These are phyloP conservation scores for Groenewaldozyma salmanticensis DNA, from an alignment of 805 yeast genomes.

Conservation along the genomic window DNA sequence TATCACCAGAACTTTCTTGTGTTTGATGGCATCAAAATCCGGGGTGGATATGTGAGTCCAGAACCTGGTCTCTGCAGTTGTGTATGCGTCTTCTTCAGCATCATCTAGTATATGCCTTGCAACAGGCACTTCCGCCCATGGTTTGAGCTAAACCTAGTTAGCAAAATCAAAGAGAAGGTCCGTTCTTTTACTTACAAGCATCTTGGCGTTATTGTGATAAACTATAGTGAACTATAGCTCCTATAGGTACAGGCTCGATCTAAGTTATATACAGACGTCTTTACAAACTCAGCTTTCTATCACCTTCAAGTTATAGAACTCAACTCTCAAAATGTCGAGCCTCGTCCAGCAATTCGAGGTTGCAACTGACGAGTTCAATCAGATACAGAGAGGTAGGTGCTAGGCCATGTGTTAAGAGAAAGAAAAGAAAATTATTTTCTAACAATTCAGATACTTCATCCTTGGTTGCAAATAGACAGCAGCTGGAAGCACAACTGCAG, in stretches of 20 bases:
- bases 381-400: constrained; percentile 12
- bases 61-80: constrained; percentile 4
- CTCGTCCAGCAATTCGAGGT: constrained; percentile 8
- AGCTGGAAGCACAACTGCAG: constrained; percentile 86
- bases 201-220: no score
- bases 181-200: no score
- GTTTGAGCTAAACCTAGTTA: constrained; percentile 22
- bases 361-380: constrained; percentile 14
- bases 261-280: no score
- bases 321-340: neutral
- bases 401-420: neutral
- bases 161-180: no score
- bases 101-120: constrained; percentile 45
- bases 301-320: no score
- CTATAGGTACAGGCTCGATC: no score
- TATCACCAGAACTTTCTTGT: constrained; percentile 9
- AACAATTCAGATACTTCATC: constrained; percentile 32
- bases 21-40: neutral
- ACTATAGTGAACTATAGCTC: no score
- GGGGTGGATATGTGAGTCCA: neutral
- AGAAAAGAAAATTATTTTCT: constrained; percentile 16
- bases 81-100: constrained; percentile 24
- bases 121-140: constrained; percentile 37
- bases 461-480: constrained; percentile 63
- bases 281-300: no score